Evolutionary conservation across 2,329 filamentous ascomycete species (phyloP), one percentile per base, ranked within the genome.

Genomic region (Verticillium alfalfae): DNA sequence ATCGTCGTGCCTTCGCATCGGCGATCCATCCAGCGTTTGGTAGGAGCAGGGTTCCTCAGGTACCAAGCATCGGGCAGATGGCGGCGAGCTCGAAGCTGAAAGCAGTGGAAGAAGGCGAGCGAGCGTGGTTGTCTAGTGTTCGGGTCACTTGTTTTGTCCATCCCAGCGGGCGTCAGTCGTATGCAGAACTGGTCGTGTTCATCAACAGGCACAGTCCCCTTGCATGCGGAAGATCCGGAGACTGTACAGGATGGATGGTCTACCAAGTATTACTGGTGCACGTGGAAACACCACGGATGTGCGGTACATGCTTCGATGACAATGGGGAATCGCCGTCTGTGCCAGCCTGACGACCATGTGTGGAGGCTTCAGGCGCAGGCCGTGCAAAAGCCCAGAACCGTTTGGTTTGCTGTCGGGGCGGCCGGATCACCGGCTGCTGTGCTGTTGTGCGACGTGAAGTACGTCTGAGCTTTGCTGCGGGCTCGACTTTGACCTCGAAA

Each of bases 191-290:
- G 60, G 58, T 64, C 58, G 55, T 55, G 56, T 59, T 16, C 56
- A 36, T 64, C 52, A 34, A 38, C 55, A 36, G 31, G 54, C 55
- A 26, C 55, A 38, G 16, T 31, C 61, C 61, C 61, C 61, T 57
- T 63, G 64, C 64, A 65, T 59, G 38, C 60, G 64, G 64, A 56
- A 65, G 54, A 37, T 31, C 49, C 63, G 64, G 64, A 59, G 65
- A 38, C 37, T 41, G 34, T 60, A 13, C 63, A 65, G 64, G 63
- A 38, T 65, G 64, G 63, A 38, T 65, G 60, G 61, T 56, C 45
- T 12, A 7, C 3, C 26, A 18, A 7, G 10, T 26, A 10, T n/a
- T 52, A 18, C 45, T 22, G 45, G 9, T 8, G 45, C 18, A 10
- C n/a, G 22, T n/a, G 45, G 45, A 52, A 52, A 52, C 18, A 52